These are phyloP conservation scores for Dalbergia cultrata DNA, from an alignment of 306 rosid species.

Conservation along the genomic window DNA sequence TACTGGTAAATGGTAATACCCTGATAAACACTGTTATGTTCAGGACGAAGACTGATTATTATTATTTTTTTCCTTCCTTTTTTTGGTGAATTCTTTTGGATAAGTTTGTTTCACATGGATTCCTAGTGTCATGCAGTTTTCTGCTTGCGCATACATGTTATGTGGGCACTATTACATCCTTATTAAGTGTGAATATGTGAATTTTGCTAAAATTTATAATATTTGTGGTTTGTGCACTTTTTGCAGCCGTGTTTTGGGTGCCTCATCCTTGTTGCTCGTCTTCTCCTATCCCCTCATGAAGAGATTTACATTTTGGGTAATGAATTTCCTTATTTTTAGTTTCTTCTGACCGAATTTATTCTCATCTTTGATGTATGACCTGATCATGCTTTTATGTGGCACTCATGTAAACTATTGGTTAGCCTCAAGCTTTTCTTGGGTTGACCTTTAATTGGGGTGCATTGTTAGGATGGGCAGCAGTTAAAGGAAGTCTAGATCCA, in stretches of 20 bases:
- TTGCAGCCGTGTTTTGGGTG: conserved; percentile 83
- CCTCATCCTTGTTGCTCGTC: conserved; percentile 89
- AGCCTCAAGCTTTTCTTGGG: conserved; percentile 98
- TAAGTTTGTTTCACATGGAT: conserved; percentile 9
- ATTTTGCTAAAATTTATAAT: conserved; percentile 21
- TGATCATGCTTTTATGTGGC: conserved; percentile 36
- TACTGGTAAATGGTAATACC: neutral
- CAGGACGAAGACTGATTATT: conserved; percentile 8
- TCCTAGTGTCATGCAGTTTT: conserved; percentile 30
- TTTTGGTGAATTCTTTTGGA: neutral
- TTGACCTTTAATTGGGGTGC: conserved; percentile 97
- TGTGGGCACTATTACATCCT: conserved; percentile 14
- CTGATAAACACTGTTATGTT: conserved; percentile 18
- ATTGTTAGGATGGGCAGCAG: conserved; percentile 92
- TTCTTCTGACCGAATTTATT: conserved; percentile 25
- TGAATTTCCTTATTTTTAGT: conserved; percentile 29
- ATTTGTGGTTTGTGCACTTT: conserved; percentile 36
- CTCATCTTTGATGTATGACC: conserved; percentile 12
- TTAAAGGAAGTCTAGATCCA: conserved; percentile 84
- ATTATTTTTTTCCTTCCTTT: neutral
- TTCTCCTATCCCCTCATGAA: conserved; percentile 97
- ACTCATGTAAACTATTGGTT: conserved; percentile 46
- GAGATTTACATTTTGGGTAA: conserved; percentile 95
- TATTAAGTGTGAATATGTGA: conserved; percentile 5
- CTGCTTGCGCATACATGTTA: neutral